phyloP scores from a whole-genome alignment of 108 stramenopile species.

The Seminavis robusta region DNA sequence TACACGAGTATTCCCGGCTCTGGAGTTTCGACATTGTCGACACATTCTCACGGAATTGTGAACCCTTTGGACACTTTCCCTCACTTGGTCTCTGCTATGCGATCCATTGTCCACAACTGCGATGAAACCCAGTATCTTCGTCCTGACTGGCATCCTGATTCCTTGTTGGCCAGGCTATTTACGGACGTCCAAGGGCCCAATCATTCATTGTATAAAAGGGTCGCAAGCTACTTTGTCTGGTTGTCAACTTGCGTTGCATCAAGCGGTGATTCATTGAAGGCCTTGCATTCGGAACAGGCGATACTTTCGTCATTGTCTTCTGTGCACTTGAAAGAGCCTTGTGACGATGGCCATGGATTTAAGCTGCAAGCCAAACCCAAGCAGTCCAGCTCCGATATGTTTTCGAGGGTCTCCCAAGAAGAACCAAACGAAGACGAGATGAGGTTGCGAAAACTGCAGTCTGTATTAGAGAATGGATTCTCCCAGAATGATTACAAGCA shows the following conservation, averaged over 20 bases:
- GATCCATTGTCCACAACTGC: conserved; percentile 15
- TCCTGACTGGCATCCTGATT: conserved; percentile 81
- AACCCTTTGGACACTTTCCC: conserved; percentile 52
- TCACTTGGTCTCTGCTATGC: conserved; percentile 43
- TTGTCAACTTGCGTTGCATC: conserved; percentile 8
- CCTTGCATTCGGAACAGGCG: not conserved
- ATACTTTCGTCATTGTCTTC: not conserved
- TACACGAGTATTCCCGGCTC: conserved; percentile 35
- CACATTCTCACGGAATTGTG: conserved; percentile 2
- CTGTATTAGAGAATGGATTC: no score
- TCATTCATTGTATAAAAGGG: conserved; percentile 35
- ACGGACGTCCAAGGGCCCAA: conserved; percentile 56
- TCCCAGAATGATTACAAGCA: no score
- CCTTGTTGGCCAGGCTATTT: conserved; percentile 61
- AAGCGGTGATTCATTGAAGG: not conserved
- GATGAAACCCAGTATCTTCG: conserved; percentile 42
- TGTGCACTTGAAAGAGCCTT: no score
- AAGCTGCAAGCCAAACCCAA: no score
- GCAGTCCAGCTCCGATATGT: no score
- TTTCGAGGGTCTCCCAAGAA: no score
- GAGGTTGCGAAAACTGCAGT: no score
- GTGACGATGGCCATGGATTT: no score
- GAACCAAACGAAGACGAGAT: no score
- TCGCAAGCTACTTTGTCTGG: conserved; percentile 48
- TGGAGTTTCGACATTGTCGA: not conserved